phyloP scores from a whole-genome alignment of 768 basidiomycete species.

The Tephrocybe sp. region DNA sequence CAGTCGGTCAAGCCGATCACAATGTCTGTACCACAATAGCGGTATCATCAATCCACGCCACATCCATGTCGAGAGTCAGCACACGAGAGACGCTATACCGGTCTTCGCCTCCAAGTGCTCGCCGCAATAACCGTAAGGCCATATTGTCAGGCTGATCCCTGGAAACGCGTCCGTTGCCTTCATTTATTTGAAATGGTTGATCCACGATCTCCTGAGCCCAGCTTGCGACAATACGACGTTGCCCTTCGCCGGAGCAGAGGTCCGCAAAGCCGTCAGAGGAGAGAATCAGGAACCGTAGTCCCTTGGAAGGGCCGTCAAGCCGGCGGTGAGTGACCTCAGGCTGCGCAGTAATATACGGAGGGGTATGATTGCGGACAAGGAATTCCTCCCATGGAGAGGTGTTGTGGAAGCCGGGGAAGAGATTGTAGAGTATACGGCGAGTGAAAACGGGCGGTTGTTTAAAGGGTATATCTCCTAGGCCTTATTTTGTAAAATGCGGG shows the following conservation, averaged over 20 bases:
- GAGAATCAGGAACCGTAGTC: slow-evolving; percentile 55
- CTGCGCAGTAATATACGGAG: slow-evolving; percentile 63
- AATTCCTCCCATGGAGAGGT: slow-evolving; percentile 67
- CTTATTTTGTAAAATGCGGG: slow-evolving; percentile 28
- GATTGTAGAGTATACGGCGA: slow-evolving; percentile 61
- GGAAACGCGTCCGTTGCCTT: neutral
- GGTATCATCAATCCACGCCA: slow-evolving; percentile 68
- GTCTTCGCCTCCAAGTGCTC: slow-evolving; percentile 58
- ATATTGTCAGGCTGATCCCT: slow-evolving; percentile 35
- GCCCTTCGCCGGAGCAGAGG: slow-evolving; percentile 47
- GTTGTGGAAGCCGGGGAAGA: slow-evolving; percentile 59
- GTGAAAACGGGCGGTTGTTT: slow-evolving; percentile 73
- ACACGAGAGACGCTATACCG: slow-evolving; percentile 50
- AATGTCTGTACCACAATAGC: slow-evolving; percentile 62
- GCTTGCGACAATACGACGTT: slow-evolving; percentile 42
- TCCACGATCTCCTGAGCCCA: slow-evolving; percentile 49
- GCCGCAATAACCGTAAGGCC: slow-evolving; percentile 56
- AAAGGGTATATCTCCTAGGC: slow-evolving; percentile 69
- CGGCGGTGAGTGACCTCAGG: slow-evolving; percentile 62
- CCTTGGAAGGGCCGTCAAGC: slow-evolving; percentile 29
- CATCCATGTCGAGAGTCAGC: slow-evolving; percentile 62
- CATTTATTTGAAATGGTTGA: slow-evolving; percentile 21
- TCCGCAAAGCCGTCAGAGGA: slow-evolving; percentile 70
- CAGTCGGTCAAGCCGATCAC: slow-evolving; percentile 25
- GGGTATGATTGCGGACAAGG: slow-evolving; percentile 56